Evolutionary conservation across 768 basidiomycete species (phyloP), one percentile per base, ranked within the genome.

Genomic region (Clitopilus passeckerianus): DNA sequence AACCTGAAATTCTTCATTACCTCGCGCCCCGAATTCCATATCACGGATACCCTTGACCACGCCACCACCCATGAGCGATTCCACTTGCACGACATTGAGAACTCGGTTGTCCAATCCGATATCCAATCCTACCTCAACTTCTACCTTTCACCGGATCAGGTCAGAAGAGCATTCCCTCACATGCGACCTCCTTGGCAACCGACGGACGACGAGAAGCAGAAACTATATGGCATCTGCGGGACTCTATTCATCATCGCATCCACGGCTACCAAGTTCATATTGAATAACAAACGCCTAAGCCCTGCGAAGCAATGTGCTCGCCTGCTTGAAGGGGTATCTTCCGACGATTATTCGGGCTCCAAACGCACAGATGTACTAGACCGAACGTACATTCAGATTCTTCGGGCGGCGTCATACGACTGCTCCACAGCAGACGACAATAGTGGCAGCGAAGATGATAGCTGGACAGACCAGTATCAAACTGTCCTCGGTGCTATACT

Each of bases 71-170:
- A 34, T n/a, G 24, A 50, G 6, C 24, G 43, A 27, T 57, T 57
- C 34, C 44, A 50, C 24, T 52, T 57, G 30, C 57, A 57, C 30
- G 44, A 57, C 9, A 52, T 57, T 24, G 57, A 57, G 27, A 27
- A 7, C 12, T 27, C 20, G 2, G 33, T 57, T 50, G 57, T 57
- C 34, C 1, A 57, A 14, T 27, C 43, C 5, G 57, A 57, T 34
- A 57, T 57, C 23, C 30, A 27, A 8, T 10, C 50, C 5, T 57
- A 46, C 18, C 30, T 52, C n/a, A n/a, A 50, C 12, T 50, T 50
- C 22, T 9, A 5, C 22, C 46, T 50, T 4, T 50, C 46, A 1
- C 15, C 20, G 4, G 6, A 22, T 9, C 10, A 50, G 5, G 46
- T 50, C 3, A 3, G 2, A 18, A 7, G 20, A 4, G n/a, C 10